phyloP scores from a whole-genome alignment of 371 early-diverging fungal genomes.

The Mortierella sp. region DNA sequence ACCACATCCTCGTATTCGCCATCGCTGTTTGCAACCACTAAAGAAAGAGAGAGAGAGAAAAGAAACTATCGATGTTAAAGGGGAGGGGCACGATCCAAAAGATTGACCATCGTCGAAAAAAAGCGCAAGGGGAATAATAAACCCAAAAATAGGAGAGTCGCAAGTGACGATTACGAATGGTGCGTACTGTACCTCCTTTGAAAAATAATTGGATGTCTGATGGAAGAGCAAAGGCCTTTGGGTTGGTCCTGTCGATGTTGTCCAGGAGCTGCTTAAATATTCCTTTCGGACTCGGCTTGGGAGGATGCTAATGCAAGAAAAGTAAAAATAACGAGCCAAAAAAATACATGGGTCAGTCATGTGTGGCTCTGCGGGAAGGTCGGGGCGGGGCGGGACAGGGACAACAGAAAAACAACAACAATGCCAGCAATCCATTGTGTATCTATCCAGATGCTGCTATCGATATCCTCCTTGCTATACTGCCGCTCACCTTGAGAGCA shows the following conservation, averaged over 20 bases:
- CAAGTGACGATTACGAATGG: background rate
- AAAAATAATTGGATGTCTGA: conserved; percentile 63
- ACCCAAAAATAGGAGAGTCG: conserved; percentile 7
- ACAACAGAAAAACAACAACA: background rate
- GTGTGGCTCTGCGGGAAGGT: background rate
- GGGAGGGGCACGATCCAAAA: background rate
- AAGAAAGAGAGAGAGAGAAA: background rate
- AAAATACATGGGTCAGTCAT: conserved; percentile 2
- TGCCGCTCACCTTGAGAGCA: conserved; percentile 30
- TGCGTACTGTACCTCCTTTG: conserved; percentile 62
- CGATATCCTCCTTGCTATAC: background rate
- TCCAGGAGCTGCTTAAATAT: conserved; percentile 62
- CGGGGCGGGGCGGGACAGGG: conserved; percentile 9
- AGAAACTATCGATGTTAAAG: conserved; percentile 8
- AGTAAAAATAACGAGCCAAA: background rate
- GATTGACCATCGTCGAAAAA: background rate
- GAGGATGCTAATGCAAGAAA: conserved; percentile 26
- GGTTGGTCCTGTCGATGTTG: conserved; percentile 61
- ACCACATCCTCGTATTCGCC: conserved; percentile 70
- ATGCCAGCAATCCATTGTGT: background rate
- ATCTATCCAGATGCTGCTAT: background rate
- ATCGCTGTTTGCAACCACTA: conserved; percentile 69
- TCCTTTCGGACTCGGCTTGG: conserved; percentile 31
- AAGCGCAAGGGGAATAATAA: background rate
- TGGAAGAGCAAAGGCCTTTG: conserved; percentile 63